Evolutionary conservation across 805 yeast species (phyloP), one percentile per base, ranked within the genome.

Genomic region (Komagataella ulmi): DNA sequence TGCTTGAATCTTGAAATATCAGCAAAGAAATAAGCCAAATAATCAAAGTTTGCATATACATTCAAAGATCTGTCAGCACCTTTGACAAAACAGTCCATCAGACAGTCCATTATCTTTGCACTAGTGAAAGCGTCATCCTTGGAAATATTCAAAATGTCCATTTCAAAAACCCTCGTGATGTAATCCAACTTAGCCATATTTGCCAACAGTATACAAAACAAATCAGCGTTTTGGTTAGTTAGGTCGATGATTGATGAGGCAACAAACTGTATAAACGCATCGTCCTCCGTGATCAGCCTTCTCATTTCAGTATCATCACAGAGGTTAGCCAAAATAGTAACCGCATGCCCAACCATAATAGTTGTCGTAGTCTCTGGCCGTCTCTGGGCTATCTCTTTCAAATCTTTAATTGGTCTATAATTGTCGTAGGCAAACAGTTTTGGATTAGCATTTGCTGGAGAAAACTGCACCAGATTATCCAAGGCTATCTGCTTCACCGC

Each of bases 1-100:
- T 67, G 65, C 43, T 70, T 68, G 59, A 83, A 85, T 57, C 97
- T 77, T 1, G 97, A 88, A 48, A 88, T 71, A 62, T 91, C 97
- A 12, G 96, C 90, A 66, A 93, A 90, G 63, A 88, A 88, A 64
- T 83, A 88, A 1, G 96, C 77, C 56, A 93, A 71, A 63, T 87
- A 90, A 64, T 90, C 97, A 60, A 68, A 91, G 58, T 78, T 76
- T 2, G 95, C 93, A 58, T 71, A 75, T 59, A 75, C 77, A 69
- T 88, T 88, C 54, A 88, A 71, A 14, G 78, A 65, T 62, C 88
- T 73, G 59, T 85, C 89, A 48, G 76, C 73, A 6, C 96, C 96
- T 61, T 85, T 85, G 45, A 89, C 96, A 62, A 88, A 89, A 61
- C 90, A 81, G 66, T 88, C 96, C 81, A 90, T 79, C 36, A 90